Evolutionary conservation across 768 basidiomycete genomes (phyloP).

Genomic region (Russula brevipes): DNA sequence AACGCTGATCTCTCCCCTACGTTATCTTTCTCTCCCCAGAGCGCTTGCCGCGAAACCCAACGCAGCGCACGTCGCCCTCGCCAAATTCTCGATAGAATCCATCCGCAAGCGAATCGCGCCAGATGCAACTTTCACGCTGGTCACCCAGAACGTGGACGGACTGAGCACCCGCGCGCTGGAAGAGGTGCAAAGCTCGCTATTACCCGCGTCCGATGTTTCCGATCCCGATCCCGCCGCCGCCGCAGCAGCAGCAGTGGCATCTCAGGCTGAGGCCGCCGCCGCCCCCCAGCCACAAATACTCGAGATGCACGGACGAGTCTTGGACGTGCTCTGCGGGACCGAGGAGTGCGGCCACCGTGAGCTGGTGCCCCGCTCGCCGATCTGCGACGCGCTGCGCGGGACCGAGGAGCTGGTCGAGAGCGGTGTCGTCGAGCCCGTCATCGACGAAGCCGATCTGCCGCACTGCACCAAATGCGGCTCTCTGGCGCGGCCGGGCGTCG

Average conservation of each 20-base stretch:
- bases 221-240: too few species aligned
- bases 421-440: slow-evolving; percentile 21
- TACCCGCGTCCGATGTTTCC: too few species aligned
- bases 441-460: slow-evolving; percentile 34
- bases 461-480: slow-evolving; percentile 32
- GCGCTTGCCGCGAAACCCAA: slow-evolving; percentile 42
- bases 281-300: slow-evolving; percentile 27
- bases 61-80: slow-evolving; percentile 50
- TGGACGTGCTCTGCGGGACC: slow-evolving; percentile 43
- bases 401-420: slow-evolving; percentile 34
- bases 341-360: slow-evolving; percentile 38
- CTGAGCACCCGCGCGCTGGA: slow-evolving; percentile 41
- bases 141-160: slow-evolving; percentile 63
- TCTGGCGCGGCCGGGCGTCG: slow-evolving; percentile 37
- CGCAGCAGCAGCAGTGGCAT: too few species aligned
- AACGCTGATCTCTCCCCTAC: background rate
- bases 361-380: slow-evolving; percentile 39
- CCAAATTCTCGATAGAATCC: slow-evolving; percentile 40
- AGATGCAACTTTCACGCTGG: slow-evolving; percentile 41
- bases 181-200: slow-evolving; percentile 15
- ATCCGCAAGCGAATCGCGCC: slow-evolving; percentile 40
- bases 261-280: too few species aligned
- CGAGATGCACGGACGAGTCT: slow-evolving; percentile 61
- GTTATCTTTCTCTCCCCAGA: background rate
- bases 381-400: slow-evolving; percentile 42